Conservation (phyloP, 306 rosid genomes). For the Fragaria nilgerrensis region DNA sequence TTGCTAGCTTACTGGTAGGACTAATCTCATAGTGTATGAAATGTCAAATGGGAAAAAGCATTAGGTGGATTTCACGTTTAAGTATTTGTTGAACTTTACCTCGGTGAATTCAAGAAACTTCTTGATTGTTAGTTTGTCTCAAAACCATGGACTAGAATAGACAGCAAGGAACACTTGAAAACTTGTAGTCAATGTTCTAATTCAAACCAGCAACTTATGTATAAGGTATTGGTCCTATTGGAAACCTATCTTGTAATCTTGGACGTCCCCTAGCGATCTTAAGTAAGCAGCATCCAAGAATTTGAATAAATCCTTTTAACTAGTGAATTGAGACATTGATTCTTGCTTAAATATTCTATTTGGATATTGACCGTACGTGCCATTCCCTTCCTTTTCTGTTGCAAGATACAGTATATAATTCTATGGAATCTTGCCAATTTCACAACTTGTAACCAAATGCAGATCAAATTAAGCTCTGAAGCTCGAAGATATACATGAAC, state of each 20-base stretch:
- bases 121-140: background rate
- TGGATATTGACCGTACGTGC: background rate
- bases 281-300: slow-evolving; percentile 12
- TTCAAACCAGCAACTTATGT: background rate
- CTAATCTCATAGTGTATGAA: background rate
- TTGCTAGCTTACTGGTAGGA: background rate
- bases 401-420: background rate
- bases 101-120: too few relatives aligned
- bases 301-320: background rate
- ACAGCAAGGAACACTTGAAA: background rate
- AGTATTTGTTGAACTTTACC: background rate
- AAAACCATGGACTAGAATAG: background rate
- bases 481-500: slow-evolving; percentile 2
- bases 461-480: background rate
- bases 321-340: slow-evolving; percentile 5
- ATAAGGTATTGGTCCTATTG: background rate
- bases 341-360: slow-evolving; percentile 21
- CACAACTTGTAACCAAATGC: slow-evolving; percentile 14
- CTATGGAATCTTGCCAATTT: slow-evolving; percentile 1
- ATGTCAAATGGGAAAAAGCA: background rate
- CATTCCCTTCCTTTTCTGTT: background rate
- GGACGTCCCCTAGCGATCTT: background rate
- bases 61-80: background rate
- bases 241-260: background rate
- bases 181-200: background rate